Percentiles rank a stretch among this genome's conserved stretches.
Conservation (phyloP, 2,329 filamentous ascomycete genomes). For the Zasmidium citrigriseum region DNA sequence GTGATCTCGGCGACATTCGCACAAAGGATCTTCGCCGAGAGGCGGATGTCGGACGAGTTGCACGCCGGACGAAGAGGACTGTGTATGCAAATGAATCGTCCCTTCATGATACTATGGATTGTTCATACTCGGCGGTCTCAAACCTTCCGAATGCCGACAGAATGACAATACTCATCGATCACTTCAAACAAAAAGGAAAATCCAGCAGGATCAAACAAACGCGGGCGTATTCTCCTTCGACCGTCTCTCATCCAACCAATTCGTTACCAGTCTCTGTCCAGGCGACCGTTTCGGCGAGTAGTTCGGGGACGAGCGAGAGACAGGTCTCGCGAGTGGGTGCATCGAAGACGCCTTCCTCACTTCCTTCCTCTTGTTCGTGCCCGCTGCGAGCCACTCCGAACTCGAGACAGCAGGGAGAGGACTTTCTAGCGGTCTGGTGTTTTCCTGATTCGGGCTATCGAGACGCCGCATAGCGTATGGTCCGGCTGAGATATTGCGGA, state of each 20-base stretch:
- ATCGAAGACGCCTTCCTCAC: constrained; percentile 12
- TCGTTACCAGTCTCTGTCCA: constrained; percentile 31
- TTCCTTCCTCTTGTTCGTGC: constrained; percentile 17
- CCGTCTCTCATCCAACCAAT: constrained; percentile 31
- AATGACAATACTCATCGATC: constrained; percentile 6
- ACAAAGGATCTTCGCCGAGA: not conserved
- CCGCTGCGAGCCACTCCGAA: constrained; percentile 35
- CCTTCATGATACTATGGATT: not conserved
- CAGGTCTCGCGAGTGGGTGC: constrained; percentile 9
- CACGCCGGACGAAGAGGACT: not conserved
- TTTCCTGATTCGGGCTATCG: constrained; percentile 8
- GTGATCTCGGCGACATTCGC: not conserved
- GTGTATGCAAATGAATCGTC: not conserved
- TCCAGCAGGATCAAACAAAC: constrained; percentile 25
- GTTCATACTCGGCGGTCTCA: too few relatives aligned
- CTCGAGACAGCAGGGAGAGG: constrained; percentile 29
- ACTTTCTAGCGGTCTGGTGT: constrained; percentile 12
- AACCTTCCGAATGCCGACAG: not conserved
- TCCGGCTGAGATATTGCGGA: constrained; percentile 35
- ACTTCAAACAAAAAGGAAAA: not conserved
- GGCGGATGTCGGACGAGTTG: too few relatives aligned
- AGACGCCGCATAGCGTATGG: constrained; percentile 29
- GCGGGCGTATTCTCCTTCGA: constrained; percentile 20
- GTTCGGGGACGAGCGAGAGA: not conserved
- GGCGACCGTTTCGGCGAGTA: constrained; percentile 15